Conservation (phyloP, 73 alveolate species). For the Paramecium tetraurelia region DNA sequence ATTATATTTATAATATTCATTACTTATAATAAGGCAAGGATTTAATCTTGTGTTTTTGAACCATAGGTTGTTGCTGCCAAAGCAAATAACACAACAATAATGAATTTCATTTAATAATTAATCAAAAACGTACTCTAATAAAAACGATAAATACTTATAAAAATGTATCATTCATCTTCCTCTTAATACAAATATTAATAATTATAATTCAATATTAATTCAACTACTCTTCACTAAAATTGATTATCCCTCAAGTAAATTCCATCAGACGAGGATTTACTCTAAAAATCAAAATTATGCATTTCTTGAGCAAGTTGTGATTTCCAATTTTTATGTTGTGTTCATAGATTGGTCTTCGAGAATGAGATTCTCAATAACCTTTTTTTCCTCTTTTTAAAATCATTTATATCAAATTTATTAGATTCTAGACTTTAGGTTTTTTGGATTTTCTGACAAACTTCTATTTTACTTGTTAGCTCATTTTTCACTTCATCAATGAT, state of each 20-base stretch:
- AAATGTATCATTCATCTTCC: background rate
- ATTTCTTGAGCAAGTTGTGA: background rate
- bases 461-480: slow-evolving; percentile 73
- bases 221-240: background rate
- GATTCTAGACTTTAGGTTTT: slow-evolving; percentile 28
- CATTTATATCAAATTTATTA: slow-evolving; percentile 75
- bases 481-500: slow-evolving; percentile 83
- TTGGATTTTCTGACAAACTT: slow-evolving; percentile 35
- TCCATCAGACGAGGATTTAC: background rate
- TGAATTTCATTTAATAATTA: slow-evolving; percentile 30
- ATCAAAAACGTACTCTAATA: background rate
- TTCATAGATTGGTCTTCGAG: slow-evolving; percentile 86
- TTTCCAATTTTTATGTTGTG: slow-evolving; percentile 84
- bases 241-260: slow-evolving; percentile 20
- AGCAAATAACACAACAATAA: slow-evolving; percentile 11
- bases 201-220: background rate
- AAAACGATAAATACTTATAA: slow-evolving; percentile 20
- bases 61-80: slow-evolving; percentile 32
- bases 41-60: slow-evolving; percentile 30
- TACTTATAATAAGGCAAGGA: slow-evolving; percentile 44
- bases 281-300: background rate
- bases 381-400: slow-evolving; percentile 87
- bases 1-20: background rate
- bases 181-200: background rate
- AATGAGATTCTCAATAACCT: slow-evolving; percentile 79